Base-by-base conservation (phyloP, 2,329 filamentous ascomycete genomes). In the Aspergillus vadensis region DNA sequence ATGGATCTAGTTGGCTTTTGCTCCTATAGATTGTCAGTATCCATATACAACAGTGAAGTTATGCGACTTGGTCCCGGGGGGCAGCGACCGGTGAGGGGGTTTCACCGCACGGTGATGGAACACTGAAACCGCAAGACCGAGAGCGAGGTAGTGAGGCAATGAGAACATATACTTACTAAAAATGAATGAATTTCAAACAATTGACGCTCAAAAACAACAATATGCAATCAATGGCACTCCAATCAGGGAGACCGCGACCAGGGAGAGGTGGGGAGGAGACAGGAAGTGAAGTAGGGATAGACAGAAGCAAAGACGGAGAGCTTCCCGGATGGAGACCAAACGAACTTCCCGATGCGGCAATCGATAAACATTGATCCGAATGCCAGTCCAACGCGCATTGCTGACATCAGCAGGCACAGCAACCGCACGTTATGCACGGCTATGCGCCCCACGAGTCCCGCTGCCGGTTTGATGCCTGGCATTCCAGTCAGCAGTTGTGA, bases 311-410 rank as follows among this genome's bases (percentile, higher is more conserved):
- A 59, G 67, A 69, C 47, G 47, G 67, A 65, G 63, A 66, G 66
- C 63, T 68, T 64, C 69, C 58, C 59, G 55, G 49, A 15, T 50
- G 36, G 38, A 39, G 60, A 58, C 60, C 49, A 63, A 69, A 67
- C 67, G 65, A 55, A 63, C 68, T 75, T 44, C 75, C 70, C 62
- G 47, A 75, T 68, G 27, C 48, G 71, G 75, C 66, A 77, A 77
- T 73, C 70, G 68, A 74, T 77, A 77, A 77, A 77, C 75, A 76
- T 60, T 63, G 62, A 63, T 58, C 61, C 43, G 66, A 65, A 61
- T 63, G 64, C 61, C 70, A 53, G 44, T 68, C 70, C 67, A 71
- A 72, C 69, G 64, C 39, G 58, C 55, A 63, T 62, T 68, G 65
- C 60, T 69, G 65, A 67, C 49, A 55, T 72, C 61, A 72, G 57